Evolutionary conservation across 1,284 basidiomycete genomes (phyloP), one percentile per base, ranked within the genome.

Genomic region (Sutorius eximius): DNA sequence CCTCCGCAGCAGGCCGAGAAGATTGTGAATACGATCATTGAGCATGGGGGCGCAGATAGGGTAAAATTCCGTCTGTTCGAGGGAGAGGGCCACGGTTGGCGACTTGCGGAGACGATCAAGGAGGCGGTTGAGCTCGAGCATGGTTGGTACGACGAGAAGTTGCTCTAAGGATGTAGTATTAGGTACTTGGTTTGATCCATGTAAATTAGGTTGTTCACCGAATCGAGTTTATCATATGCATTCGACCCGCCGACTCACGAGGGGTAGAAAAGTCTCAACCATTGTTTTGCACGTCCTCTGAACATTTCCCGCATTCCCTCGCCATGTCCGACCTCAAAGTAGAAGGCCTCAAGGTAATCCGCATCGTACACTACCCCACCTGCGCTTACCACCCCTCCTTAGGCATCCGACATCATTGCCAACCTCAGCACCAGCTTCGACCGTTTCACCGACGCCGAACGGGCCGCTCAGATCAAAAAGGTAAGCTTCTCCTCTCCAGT

Each of bases 401-500:
- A 93, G 91, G 75, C 89, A 45, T 91, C 90, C 53, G 84, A 86
- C 43, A 78, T 89, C 67, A 75, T 94, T 57, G 73, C 79, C 20
- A 76, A 73, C 45, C 82, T 97, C 65, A 77, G 79, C 42, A 59
- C 75, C n/a, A 81, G 82, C 16, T 88, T 95, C 67, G 76, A 78
- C 41, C 72, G 73, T 54, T 85, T 83, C 76, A 81, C 77, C 51
- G 89, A 91, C 50, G 75, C 80, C 55, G 89, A 96, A 75, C 93
- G 85, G 77, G 80, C 87, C 67, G 75, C 79, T 40, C 86, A 91
- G 72, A 86, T 95, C 58, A 94, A 95, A 75, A 95, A 95, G 87
- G 93, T 90, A 48, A 48, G 0, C 22, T 3, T 47, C 8, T 16
- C 9, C 13, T 8, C 20, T 24, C 12, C 20, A 40, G n/a, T 15